phyloP scores from a whole-genome alignment of 1,284 basidiomycete genomes.

The Rhodotorula sp. region DNA sequence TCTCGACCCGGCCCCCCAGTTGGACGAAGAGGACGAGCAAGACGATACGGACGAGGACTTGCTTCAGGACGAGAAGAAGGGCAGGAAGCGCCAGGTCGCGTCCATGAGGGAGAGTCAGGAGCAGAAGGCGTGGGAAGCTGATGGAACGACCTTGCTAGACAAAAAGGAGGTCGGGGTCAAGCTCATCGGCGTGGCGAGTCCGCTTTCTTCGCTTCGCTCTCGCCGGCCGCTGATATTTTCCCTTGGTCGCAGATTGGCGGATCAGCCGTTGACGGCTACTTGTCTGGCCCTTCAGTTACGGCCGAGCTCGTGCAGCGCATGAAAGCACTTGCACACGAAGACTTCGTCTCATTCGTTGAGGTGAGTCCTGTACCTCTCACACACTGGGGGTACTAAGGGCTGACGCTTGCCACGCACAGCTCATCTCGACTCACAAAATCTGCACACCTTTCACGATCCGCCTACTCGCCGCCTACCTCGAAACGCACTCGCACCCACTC shows the following conservation, averaged over 20 bases:
- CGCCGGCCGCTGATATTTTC: background rate
- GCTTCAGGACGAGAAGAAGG: background rate
- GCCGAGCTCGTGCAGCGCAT: slow-evolving; percentile 16
- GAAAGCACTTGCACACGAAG: slow-evolving; percentile 3
- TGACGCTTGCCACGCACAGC: background rate
- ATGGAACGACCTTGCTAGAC: slow-evolving; percentile 14
- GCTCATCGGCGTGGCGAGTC: slow-evolving; percentile 18
- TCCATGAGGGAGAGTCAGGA: background rate
- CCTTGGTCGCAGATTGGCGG: slow-evolving; percentile 3
- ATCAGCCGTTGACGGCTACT: slow-evolving; percentile 2
- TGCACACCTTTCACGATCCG: slow-evolving; percentile 5
- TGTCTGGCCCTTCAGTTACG: background rate
- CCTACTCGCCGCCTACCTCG: slow-evolving; percentile 20
- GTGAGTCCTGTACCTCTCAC: background rate
- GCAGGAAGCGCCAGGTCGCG: too few species aligned
- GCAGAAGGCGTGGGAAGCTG: background rate
- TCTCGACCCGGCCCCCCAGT: background rate
- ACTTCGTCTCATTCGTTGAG: slow-evolving; percentile 12
- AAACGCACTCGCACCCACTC: slow-evolving; percentile 13
- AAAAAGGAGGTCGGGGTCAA: slow-evolving; percentile 10
- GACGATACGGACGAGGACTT: background rate
- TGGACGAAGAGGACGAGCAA: background rate
- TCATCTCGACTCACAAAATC: background rate
- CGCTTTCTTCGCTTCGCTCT: background rate
- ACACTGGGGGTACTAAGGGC: too few species aligned